Evolutionary conservation across 2,329 filamentous ascomycete species (phyloP), one percentile per base, ranked within the genome.

Genomic region (Cladophialophora chaetospira): DNA sequence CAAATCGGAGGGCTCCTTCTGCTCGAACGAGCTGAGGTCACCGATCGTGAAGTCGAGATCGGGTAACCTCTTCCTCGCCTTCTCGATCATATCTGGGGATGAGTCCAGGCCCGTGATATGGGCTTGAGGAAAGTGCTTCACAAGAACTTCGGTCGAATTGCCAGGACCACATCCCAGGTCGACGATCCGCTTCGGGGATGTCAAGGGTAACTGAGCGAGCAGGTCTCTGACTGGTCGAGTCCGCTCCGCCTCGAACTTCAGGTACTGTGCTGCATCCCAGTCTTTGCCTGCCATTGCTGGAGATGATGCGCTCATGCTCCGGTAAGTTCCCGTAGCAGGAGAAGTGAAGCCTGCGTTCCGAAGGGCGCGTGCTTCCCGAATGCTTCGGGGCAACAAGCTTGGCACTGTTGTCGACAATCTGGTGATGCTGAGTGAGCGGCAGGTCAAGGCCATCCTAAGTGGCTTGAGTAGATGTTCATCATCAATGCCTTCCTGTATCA

Each of bases 141-240:
- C 68, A 1, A 86, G 73, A 1, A 79, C 75, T 1, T 70, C 68
- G 0, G 82, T 85, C 2, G 79, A 82, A 70, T 84, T 85, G 4
- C 79, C 83, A 0, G 83, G 83, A 0, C 83, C 83, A 67, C 83
- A 86, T 62, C 83, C 83, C 1, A 86, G 72, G 57, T 86, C 83
- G 63, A 83, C 71, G 62, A 85, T 77, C 25, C 67, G 70, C 8
- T 70, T 65, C n/a, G 79, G 70, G 0, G 65, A 53, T 11, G 70
- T 62, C 1, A 79, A 70, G 0, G 72, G 71, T 2, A 83, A 66
- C 28, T 76, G 79, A 4, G 76, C 61, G 6, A 85, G 68, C 1
- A 85, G 76, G 59, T 86, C 83, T 38, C 75, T 71, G 0, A 78
- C 75, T 5, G 82, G 74, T 2, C 78, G 76, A 0, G 80, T 84